Base-by-base conservation (phyloP, 306 rosid genomes). In the Elaeagnus macrophylla region DNA sequence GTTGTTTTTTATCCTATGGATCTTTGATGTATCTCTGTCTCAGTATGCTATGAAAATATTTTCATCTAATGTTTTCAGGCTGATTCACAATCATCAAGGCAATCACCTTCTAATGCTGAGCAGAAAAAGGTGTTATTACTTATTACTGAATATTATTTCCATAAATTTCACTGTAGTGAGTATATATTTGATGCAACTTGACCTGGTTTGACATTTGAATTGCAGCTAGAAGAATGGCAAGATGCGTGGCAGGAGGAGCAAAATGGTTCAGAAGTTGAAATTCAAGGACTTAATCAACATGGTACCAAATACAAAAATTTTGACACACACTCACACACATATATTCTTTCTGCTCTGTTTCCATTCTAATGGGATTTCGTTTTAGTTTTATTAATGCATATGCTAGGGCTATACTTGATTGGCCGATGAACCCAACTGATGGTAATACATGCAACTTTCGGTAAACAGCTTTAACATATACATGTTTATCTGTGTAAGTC, bases 201-300 rank as follows among this genome's bases (percentile, higher is more conserved):
- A 67, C 56, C 12, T 70, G 63, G 37, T 67, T 65, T 50, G 38
- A 6, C 8, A 41, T 55, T 48, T 53, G 67, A 17, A 13, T 49
- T 60, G 68, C 83, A 90, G 97, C 17, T 81, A 43, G 76, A 69
- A 62, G 93, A 84, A 58, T 82, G 96, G 96, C 95, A 91, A 20
- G 91, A 86, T 41, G 93, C 97, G 47, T 86, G 96, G 85, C 79
- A 25, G 32, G 32, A 86, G 38, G 88, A 80, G 56, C 79, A 70
- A 56, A 84, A 80, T 60, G 66, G 15, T 9, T 57, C 36, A 45
- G 81, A 76, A 56, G 20, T 48, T 65, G 83, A 67, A 69, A 67
- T 59, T 37, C 70, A 79, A 70, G 79, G 74, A 68, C 15, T 18
- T 71, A 75, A 66, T 51, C 68, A 48, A 56, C 73, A 61, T 62